phyloP scores from a whole-genome alignment of 768 basidiomycete species.

The Leccinum incarnatum region DNA sequence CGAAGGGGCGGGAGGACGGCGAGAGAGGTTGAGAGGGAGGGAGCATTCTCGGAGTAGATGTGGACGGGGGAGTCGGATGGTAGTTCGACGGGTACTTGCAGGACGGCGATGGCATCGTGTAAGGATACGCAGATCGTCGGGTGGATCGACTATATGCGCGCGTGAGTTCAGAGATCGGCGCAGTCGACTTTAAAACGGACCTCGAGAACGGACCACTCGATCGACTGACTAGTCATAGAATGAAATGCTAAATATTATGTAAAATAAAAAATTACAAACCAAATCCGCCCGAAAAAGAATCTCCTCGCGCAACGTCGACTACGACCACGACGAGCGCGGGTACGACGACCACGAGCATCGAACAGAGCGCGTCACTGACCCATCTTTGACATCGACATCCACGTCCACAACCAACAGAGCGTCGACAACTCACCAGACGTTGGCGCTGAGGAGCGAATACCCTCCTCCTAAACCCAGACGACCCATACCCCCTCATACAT shows the following conservation, averaged over 20 bases:
- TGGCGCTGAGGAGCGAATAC: constrained; percentile 25
- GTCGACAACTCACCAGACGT: constrained; percentile 5
- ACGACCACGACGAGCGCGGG: constrained; percentile 20
- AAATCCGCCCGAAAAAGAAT: constrained; percentile 22
- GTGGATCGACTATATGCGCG: constrained; percentile 61
- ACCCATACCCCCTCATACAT: constrained; percentile 19
- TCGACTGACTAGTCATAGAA: not conserved
- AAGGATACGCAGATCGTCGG: constrained; percentile 61
- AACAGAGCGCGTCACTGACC: constrained; percentile 18
- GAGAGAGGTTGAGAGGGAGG: constrained; percentile 29
- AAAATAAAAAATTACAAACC: constrained; percentile 4
- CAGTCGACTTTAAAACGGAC: constrained; percentile 11
- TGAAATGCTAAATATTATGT: constrained; percentile 4
- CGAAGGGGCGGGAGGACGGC: constrained; percentile 63
- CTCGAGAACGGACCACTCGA: constrained; percentile 27
- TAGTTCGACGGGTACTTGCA: constrained; percentile 65
- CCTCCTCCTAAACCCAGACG: constrained; percentile 26
- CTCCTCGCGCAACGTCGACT: constrained; percentile 17
- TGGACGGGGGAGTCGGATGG: constrained; percentile 38
- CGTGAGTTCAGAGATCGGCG: constrained; percentile 7
- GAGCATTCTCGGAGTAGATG: constrained; percentile 22
- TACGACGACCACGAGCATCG: constrained; percentile 18
- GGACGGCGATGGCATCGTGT: constrained; percentile 30
- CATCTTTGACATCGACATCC: constrained; percentile 6
- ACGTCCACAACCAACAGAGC: not conserved